A percentile compares a stretch with the other conserved stretches of the same genome.
These are phyloP conservation scores for Metarhizium anisopliae DNA, from an alignment of 2,329 filamentous ascomycete genomes.

Conservation along the genomic window DNA sequence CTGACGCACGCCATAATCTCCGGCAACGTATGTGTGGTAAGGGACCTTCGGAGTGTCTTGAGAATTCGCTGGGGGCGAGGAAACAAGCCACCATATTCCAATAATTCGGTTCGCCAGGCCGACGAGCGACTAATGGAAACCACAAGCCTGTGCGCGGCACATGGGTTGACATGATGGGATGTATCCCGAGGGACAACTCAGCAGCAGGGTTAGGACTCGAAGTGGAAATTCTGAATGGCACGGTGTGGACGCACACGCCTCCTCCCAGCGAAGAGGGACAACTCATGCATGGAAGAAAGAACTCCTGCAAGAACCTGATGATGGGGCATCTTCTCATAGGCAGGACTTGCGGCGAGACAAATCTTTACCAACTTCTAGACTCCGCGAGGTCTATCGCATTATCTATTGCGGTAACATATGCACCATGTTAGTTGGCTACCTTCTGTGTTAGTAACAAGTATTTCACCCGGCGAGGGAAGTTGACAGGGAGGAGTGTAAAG, in stretches of 20 bases:
- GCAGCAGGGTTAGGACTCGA: constrained; percentile 1
- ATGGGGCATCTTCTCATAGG: constrained; percentile 35
- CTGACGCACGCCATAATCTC: neutral
- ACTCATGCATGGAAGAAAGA: constrained; percentile 3
- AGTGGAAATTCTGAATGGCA: neutral
- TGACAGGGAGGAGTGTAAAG: neutral
- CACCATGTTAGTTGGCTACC: neutral
- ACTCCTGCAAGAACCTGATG: constrained; percentile 20
- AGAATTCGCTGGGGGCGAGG: neutral
- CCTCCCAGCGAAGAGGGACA: neutral
- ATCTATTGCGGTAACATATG: neutral
- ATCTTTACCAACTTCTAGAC: neutral
- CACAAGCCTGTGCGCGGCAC: neutral
- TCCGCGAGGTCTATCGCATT: neutral
- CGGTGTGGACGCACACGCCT: constrained; percentile 1
- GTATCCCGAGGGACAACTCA: neutral
- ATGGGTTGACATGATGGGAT: neutral
- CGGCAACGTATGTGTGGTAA: neutral
- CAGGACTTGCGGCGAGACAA: constrained; percentile 7
- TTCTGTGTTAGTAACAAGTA: neutral
- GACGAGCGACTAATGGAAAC: neutral
- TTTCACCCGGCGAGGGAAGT: neutral
- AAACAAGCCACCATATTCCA: neutral
- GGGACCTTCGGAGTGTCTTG: neutral
- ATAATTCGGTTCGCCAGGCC: neutral